Conservation (phyloP, 1,139 yeast species). For the Geotrichum europaeum region DNA sequence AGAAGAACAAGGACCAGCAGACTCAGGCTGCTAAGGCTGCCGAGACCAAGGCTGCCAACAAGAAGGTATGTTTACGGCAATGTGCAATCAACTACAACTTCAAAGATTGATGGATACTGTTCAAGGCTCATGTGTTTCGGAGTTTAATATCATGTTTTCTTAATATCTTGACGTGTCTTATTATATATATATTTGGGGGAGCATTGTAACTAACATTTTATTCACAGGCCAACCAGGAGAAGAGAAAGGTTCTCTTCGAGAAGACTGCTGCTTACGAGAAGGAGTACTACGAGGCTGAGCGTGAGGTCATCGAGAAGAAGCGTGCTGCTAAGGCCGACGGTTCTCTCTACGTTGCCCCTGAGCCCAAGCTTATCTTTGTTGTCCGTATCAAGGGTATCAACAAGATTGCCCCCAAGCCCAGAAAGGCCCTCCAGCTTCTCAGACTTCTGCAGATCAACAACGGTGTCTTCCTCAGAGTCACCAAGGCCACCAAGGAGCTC, state of each 20-base stretch:
- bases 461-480: conserved; percentile 95
- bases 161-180: neutral
- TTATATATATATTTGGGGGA: neutral
- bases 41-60: conserved; percentile 85
- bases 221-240: conserved; percentile 28
- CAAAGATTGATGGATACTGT: neutral
- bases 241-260: conserved; percentile 92
- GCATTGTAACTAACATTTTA: conserved; percentile 24
- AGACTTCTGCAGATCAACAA: conserved; percentile 98
- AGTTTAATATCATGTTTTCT: neutral
- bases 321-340: conserved; percentile 96
- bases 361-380: conserved; percentile 93
- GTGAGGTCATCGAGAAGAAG: conserved; percentile 85
- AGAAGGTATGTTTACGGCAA: conserved; percentile 58
- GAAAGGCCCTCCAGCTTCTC: conserved; percentile 97
- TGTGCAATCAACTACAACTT: neutral
- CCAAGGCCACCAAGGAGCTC: conserved; percentile 97
- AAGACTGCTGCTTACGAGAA: conserved; percentile 98
- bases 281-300: conserved; percentile 95
- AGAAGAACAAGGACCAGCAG: conserved; percentile 74
- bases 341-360: conserved; percentile 79
- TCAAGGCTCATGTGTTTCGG: neutral
- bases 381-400: conserved; percentile 99
- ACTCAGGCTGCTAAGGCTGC: conserved; percentile 65
- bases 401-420: conserved; percentile 99